Percentiles rank a stretch among this genome's conserved stretches.
Conservation (phyloP, 768 basidiomycete species). For the Gloeophyllum trabeum region DNA sequence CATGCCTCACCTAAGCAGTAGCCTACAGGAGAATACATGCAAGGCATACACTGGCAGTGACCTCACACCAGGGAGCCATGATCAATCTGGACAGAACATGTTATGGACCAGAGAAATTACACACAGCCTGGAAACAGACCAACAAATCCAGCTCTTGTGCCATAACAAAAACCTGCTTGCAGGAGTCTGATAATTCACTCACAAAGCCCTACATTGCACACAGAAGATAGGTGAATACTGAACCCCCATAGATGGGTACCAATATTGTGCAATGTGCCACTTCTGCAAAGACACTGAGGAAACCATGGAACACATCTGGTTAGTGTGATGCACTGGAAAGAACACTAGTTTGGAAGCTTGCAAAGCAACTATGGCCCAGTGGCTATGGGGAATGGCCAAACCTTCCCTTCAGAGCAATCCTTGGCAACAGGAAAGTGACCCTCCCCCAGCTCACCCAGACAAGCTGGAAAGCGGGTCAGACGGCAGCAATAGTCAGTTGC, state of each 20-base stretch:
- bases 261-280: not conserved
- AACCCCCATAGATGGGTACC: not conserved
- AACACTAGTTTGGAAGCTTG: not conserved
- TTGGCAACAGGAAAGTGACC: not conserved
- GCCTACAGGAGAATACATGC: not conserved
- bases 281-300: not conserved
- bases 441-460: not conserved
- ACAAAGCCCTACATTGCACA: not conserved
- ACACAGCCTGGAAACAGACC: not conserved
- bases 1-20: constrained; percentile 11
- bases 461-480: not conserved
- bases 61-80: not conserved
- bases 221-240: not conserved
- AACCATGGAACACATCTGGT: not conserved
- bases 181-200: not conserved
- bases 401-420: not conserved
- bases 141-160: not conserved
- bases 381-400: not conserved
- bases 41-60: not conserved
- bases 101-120: not conserved
- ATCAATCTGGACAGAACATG: not conserved
- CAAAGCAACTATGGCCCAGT: not conserved
- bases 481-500: not conserved
- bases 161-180: not conserved
- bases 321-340: not conserved